A percentile compares a stretch with the other conserved stretches of the same genome.
Conservation (phyloP, 129 eudicot genomes). For the Pseudognaphalium luteoalbum region DNA sequence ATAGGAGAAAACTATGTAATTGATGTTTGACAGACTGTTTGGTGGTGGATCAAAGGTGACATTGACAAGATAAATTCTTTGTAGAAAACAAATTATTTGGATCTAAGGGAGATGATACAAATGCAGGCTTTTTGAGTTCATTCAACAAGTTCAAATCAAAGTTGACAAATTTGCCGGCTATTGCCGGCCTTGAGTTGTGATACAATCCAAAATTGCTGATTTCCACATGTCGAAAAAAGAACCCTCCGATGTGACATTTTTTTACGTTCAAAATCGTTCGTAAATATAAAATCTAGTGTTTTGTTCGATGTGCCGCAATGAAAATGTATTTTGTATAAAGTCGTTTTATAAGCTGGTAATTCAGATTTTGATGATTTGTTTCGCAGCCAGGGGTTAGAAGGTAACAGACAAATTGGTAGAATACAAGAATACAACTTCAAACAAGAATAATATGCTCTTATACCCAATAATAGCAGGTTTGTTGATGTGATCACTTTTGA, state of each 20-base stretch:
- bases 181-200: constrained; percentile 32
- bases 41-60: constrained; percentile 34
- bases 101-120: constrained; percentile 20
- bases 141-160: constrained; percentile 12
- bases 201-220: not conserved
- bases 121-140: constrained; percentile 33
- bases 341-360: not conserved
- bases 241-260: not conserved
- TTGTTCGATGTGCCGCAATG: constrained; percentile 10
- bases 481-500: not conserved
- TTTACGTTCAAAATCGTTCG: not conserved
- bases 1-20: constrained; percentile 26
- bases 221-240: constrained; percentile 22
- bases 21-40: constrained; percentile 33
- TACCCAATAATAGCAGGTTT: not conserved
- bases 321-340: not conserved
- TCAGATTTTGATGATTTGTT: not conserved
- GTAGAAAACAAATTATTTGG: constrained; percentile 32
- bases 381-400: not conserved
- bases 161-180: constrained; percentile 35
- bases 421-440: not conserved
- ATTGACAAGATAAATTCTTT: constrained; percentile 28
- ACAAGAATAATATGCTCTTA: not conserved
- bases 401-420: not conserved
- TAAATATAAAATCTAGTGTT: not conserved